These are phyloP conservation scores for Lecanoromycetidae sp. DNA, from an alignment of 2,329 filamentous ascomycete genomes.

Conservation along the genomic window DNA sequence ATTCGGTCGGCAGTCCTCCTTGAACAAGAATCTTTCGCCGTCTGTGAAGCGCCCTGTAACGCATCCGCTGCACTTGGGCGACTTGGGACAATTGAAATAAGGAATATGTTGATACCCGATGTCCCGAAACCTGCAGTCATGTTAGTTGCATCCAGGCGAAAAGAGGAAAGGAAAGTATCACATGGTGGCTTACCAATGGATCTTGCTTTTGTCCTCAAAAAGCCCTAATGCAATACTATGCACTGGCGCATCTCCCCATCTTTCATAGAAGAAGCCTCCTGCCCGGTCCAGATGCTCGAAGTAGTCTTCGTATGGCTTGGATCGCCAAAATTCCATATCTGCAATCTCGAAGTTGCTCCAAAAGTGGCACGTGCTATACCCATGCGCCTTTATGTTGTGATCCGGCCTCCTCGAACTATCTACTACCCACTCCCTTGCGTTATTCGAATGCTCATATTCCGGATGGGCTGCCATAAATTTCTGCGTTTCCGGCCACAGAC, in stretches of 20 bases:
- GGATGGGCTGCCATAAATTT: slow-evolving; percentile 82
- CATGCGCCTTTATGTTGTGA: slow-evolving; percentile 69
- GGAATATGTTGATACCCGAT: slow-evolving; percentile 98
- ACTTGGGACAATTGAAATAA: slow-evolving; percentile 98
- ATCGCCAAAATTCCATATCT: slow-evolving; percentile 85
- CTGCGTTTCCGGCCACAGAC: slow-evolving; percentile 87
- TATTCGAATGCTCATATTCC: slow-evolving; percentile 68
- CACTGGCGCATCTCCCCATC: slow-evolving; percentile 96
- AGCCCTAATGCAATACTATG: slow-evolving; percentile 87
- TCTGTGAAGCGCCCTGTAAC: slow-evolving; percentile 79
- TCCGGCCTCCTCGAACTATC: slow-evolving; percentile 66
- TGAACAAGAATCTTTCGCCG: slow-evolving; percentile 70
- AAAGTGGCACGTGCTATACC: slow-evolving; percentile 97
- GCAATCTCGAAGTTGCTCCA: slow-evolving; percentile 99
- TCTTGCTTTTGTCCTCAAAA: slow-evolving; percentile 79
- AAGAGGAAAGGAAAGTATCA: background rate
- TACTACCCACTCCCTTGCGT: slow-evolving; percentile 75
- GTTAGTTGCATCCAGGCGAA: background rate
- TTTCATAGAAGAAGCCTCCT: slow-evolving; percentile 96
- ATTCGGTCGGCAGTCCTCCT: slow-evolving; percentile 86
- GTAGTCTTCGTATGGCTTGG: slow-evolving; percentile 83
- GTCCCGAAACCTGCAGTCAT: slow-evolving; percentile 74
- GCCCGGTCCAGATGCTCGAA: slow-evolving; percentile 90
- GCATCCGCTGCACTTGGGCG: slow-evolving; percentile 81
- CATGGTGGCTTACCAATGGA: slow-evolving; percentile 64